These are phyloP conservation scores for Eucalyptus marginata DNA, from an alignment of 345 rosid genomes.

Conservation along the genomic window DNA sequence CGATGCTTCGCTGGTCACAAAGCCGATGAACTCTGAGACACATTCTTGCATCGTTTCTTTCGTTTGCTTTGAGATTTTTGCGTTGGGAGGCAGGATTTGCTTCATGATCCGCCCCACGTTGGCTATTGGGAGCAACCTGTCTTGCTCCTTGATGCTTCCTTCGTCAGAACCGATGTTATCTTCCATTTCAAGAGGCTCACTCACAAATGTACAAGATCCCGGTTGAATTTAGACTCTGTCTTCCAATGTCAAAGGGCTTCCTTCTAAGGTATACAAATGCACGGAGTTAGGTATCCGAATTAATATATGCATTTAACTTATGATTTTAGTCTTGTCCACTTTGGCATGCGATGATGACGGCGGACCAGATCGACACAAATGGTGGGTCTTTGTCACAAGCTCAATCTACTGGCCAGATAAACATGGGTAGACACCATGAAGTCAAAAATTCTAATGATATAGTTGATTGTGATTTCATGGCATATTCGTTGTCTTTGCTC, in stretches of 20 bases:
- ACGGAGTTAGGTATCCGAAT: not conserved
- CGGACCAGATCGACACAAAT: not conserved
- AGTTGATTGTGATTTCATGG: not conserved
- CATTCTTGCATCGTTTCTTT: slow-evolving; percentile 73
- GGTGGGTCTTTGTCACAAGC: not conserved
- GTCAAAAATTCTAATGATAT: not conserved
- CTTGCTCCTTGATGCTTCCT: slow-evolving; percentile 13
- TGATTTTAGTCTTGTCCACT: not conserved
- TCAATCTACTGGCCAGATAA: not conserved
- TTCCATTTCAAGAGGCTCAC: not conserved
- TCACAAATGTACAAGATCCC: not conserved
- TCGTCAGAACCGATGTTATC: not conserved
- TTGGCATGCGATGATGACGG: not conserved
- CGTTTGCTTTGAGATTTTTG: slow-evolving; percentile 67
- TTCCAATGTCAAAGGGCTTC: not conserved
- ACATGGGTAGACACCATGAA: not conserved
- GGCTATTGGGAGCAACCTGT: slow-evolving; percentile 53
- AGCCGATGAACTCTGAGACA: slow-evolving; percentile 64
- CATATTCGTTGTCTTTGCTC: not conserved
- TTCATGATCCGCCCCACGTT: slow-evolving; percentile 68
- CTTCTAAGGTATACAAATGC: not conserved
- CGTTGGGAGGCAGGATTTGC: slow-evolving; percentile 52
- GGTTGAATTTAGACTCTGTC: not conserved
- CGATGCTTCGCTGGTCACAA: slow-evolving; percentile 62
- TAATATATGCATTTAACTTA: not conserved